Percentiles rank a stretch among this genome's conserved stretches.
Evolutionary conservation across 345 rosid genomes (phyloP).

Genomic region (Orychophragmus violaceus): DNA sequence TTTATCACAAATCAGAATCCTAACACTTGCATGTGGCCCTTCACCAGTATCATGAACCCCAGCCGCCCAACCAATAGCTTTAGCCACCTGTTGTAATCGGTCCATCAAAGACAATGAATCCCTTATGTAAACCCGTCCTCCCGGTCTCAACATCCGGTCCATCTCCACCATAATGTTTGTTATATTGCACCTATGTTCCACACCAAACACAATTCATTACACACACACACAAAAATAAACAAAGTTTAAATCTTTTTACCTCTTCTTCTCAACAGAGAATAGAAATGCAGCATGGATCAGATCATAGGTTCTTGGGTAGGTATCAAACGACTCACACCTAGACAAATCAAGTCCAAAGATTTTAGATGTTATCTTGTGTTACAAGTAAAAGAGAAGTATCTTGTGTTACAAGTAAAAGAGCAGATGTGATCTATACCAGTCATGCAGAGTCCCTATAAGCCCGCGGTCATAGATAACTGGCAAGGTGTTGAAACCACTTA

Average conservation of each 20-base stretch:
- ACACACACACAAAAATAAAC: neutral
- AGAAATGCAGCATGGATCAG: constrained; percentile 57
- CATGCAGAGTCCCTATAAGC: constrained; percentile 59
- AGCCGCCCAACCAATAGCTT: constrained; percentile 47
- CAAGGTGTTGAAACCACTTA: constrained; percentile 53
- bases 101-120: constrained; percentile 44
- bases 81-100: constrained; percentile 42
- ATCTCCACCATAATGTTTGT: constrained; percentile 58
- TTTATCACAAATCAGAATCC: constrained; percentile 52
- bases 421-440: constrained; percentile 40
- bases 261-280: constrained; percentile 53
- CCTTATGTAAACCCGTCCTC: constrained; percentile 48
- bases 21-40: constrained; percentile 64
- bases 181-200: constrained; percentile 41
- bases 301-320: constrained; percentile 66
- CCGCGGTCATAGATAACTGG: constrained; percentile 68
- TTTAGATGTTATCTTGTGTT: constrained; percentile 6
- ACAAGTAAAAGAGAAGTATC: neutral
- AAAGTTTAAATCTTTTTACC: constrained; percentile 29
- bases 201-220: neutral
- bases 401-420: neutral
- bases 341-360: neutral
- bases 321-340: constrained; percentile 66
- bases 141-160: constrained; percentile 56
- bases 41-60: constrained; percentile 45